These are phyloP conservation scores for Ganoderma meredithae DNA, from an alignment of 1,284 basidiomycete genomes.

Conservation along the genomic window DNA sequence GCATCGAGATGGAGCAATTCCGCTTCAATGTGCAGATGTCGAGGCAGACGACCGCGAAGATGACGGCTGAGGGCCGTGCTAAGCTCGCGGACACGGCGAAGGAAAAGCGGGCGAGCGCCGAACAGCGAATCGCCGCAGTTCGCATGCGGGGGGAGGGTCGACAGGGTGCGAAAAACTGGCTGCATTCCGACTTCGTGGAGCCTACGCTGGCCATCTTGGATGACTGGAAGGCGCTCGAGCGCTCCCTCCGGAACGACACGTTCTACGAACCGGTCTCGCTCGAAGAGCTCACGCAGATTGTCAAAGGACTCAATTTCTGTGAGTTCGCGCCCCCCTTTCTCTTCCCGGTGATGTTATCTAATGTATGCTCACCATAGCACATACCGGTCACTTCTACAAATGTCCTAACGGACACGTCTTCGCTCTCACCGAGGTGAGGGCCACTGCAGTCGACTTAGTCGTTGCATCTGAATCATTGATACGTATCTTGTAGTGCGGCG, in stretches of 20 bases:
- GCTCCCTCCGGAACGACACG: constrained; percentile 41
- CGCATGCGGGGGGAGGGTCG: constrained; percentile 10
- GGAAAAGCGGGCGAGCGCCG: constrained; percentile 14
- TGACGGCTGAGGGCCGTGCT: constrained; percentile 20
- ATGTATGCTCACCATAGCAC: constrained; percentile 40
- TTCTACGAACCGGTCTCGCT: constrained; percentile 54
- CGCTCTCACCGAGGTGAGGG: constrained; percentile 37
- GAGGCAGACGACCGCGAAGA: constrained; percentile 43
- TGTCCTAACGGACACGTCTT: constrained; percentile 39
- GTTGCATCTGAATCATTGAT: neutral
- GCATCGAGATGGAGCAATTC: constrained; percentile 46
- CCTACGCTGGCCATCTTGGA: constrained; percentile 44
- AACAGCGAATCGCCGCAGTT: constrained; percentile 11
- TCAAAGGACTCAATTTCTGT: constrained; percentile 54
- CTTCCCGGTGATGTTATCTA: neutral
- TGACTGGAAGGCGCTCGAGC: constrained; percentile 46
- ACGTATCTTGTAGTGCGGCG: constrained; percentile 58
- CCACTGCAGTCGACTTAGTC: neutral
- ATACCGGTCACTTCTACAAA: constrained; percentile 53
- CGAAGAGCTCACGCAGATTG: constrained; percentile 55
- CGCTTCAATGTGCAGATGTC: constrained; percentile 50
- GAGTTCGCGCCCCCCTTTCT: constrained; percentile 30
- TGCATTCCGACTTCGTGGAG: constrained; percentile 43
- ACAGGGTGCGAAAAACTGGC: constrained; percentile 42
- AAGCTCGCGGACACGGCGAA: constrained; percentile 31